A percentile compares a stretch with the other conserved stretches of the same genome.
Conservation (phyloP, 2,329 filamentous ascomycete species). For the Pseudogymnoascus sp. region DNA sequence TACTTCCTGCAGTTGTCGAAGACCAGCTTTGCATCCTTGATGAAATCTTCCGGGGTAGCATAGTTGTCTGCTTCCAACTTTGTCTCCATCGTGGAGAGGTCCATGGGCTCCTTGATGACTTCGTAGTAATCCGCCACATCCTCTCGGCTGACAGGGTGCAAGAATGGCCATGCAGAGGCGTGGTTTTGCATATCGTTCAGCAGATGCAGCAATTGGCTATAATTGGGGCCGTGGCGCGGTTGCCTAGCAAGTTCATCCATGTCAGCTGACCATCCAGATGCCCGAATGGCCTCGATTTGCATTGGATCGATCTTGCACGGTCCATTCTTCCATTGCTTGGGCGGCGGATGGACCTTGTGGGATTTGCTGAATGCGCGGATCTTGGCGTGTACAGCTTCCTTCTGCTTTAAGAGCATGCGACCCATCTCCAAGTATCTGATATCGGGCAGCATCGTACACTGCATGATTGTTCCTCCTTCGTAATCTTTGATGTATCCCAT, state of each 20-base stretch:
- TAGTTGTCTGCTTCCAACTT: constrained; percentile 94
- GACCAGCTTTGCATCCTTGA: constrained; percentile 77
- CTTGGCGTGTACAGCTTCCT: constrained; percentile 89
- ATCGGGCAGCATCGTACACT: constrained; percentile 92
- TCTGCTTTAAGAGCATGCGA: constrained; percentile 94
- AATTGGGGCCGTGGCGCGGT: constrained; percentile 91
- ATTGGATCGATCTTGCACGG: constrained; percentile 71
- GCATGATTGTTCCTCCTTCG: constrained; percentile 98
- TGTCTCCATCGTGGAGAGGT: constrained; percentile 87
- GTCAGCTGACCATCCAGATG: constrained; percentile 88
- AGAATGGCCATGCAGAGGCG: constrained; percentile 87
- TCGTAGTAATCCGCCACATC: constrained; percentile 99
- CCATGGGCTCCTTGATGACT: constrained; percentile 97
- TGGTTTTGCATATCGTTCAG: constrained; percentile 95
- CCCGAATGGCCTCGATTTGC: constrained; percentile 77
- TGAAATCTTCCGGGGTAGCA: constrained; percentile 82
- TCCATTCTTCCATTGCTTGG: constrained; percentile 75
- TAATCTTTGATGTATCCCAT: constrained; percentile 99
- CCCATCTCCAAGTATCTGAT: constrained; percentile 90
- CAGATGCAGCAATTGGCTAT: constrained; percentile 85
- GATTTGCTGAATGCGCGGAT: constrained; percentile 85
- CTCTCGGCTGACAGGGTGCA: constrained; percentile 86
- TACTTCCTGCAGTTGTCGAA: constrained; percentile 94
- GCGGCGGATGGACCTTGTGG: constrained; percentile 78
- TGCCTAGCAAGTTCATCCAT: constrained; percentile 97